Evolutionary conservation across 345 rosid species (phyloP).

Genomic region (Dipteronia sinensis): DNA sequence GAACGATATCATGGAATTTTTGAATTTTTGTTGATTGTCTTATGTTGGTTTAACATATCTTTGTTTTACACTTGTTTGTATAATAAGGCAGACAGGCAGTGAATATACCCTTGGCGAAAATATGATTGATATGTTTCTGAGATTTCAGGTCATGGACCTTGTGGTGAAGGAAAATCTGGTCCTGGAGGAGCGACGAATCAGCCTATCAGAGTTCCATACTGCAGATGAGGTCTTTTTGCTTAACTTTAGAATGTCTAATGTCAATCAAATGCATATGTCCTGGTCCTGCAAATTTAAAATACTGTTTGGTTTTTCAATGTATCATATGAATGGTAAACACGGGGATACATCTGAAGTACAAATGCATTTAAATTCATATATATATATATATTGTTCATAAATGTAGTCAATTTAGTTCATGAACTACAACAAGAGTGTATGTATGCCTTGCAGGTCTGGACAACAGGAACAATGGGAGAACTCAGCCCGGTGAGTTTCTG

Average conservation of each 20-base stretch:
- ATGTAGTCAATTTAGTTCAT: neutral
- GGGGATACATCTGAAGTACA: neutral
- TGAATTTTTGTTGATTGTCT: neutral
- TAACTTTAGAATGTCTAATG: neutral
- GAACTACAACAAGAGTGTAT: slow-evolving; percentile 3
- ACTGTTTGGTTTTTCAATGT: neutral
- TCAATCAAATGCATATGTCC: neutral
- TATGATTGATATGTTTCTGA: neutral
- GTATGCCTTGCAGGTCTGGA: slow-evolving; percentile 62
- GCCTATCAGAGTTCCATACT: slow-evolving; percentile 83
- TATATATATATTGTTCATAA: neutral
- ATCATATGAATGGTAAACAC: neutral
- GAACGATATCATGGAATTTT: neutral
- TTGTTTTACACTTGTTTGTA: neutral
- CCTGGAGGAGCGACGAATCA: slow-evolving; percentile 70
- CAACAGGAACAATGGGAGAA: slow-evolving; percentile 96
- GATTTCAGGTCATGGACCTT: slow-evolving; percentile 76
- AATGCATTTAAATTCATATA: neutral
- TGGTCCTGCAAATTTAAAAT: neutral
- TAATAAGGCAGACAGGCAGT: neutral
- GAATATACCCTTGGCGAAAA: neutral
- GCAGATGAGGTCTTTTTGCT: slow-evolving; percentile 72
- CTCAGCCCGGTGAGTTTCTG: slow-evolving; percentile 61
- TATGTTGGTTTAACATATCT: neutral
- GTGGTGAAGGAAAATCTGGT: slow-evolving; percentile 63